A percentile compares a stretch with the other conserved stretches of the same genome.
Evolutionary conservation across 768 basidiomycete genomes (phyloP).

Genomic region (Nidula microcarpa): DNA sequence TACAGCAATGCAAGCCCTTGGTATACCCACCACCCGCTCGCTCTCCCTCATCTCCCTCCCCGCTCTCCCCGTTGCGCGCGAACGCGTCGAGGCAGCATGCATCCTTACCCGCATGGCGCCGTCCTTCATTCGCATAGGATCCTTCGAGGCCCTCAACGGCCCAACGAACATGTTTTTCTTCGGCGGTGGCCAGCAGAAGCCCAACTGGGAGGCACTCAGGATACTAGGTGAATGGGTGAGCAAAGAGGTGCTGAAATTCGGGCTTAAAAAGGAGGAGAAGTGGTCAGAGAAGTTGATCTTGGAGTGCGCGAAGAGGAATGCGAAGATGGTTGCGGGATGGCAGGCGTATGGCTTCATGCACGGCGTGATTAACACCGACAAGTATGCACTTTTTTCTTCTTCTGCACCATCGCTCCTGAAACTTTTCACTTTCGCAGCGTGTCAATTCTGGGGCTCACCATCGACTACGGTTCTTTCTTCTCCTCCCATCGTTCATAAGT

Average conservation of each 20-base stretch:
- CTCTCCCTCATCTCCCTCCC: slow-evolving; percentile 78
- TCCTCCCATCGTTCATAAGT: slow-evolving; percentile 3
- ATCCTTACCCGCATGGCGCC: slow-evolving; percentile 81
- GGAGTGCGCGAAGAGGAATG: slow-evolving; percentile 83
- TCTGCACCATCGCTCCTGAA: too few species aligned
- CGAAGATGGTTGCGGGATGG: slow-evolving; percentile 92
- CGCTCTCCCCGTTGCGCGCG: slow-evolving; percentile 69
- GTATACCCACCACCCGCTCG: slow-evolving; percentile 86
- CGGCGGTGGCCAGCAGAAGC: slow-evolving; percentile 72
- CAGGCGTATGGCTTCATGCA: slow-evolving; percentile 95
- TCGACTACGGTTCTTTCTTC: slow-evolving; percentile 75
- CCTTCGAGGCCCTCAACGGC: slow-evolving; percentile 83
- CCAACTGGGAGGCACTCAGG: slow-evolving; percentile 73
- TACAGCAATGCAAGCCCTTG: slow-evolving; percentile 61
- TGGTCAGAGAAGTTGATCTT: slow-evolving; percentile 75
- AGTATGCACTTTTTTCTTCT: too few species aligned
- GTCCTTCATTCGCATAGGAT: slow-evolving; percentile 89
- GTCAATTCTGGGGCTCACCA: slow-evolving; percentile 71
- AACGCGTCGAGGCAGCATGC: slow-evolving; percentile 67
- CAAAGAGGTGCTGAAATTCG: slow-evolving; percentile 52
- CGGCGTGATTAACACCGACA: slow-evolving; percentile 97
- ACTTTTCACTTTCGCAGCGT: slow-evolving; percentile 40
- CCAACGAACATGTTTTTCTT: slow-evolving; percentile 63
- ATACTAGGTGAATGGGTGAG: slow-evolving; percentile 75
- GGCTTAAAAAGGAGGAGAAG: slow-evolving; percentile 41